Base-by-base conservation (phyloP, 768 basidiomycete species). In the Termitomyces sp. region DNA sequence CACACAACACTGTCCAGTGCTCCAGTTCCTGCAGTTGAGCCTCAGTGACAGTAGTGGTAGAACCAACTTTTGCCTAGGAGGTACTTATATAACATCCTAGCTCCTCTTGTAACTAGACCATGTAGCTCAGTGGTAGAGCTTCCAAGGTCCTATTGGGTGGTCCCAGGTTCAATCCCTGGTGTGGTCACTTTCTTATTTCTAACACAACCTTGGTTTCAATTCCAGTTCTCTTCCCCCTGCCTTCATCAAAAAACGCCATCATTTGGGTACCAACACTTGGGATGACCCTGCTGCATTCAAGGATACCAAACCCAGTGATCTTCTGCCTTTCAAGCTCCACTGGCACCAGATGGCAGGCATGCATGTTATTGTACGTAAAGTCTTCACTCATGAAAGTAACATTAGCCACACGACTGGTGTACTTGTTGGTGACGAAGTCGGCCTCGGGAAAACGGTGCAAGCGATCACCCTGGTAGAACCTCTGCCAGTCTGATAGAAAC, bases 381-480 rank as follows among this genome's bases (percentile, higher is more conserved):
- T 52, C 23, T 68, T 62, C 48, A 56, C 35, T 3, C 9, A 41
- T 3, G 27, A 40, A 6, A 35, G 52, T 5, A 11, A n/a, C 0
- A 12, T n/a, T 10, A 6, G 3, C 18, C 29, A 32, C 6, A 10
- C 32, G 38, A 13, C 42, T 13, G 67, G 68, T 0, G 49, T 61
- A 1, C 62, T 68, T 10, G 25, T 69, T n/a, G 58, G 61, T 1
- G 70, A 71, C 40, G 66, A 68, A 20, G 70, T 73, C 7, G 68
- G 72, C 0, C 59, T 71, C 2, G 70, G 70, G 0, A 73, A 73
- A 48, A 72, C 69, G 0, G 56, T 61, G 6, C 65, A 65, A 33
- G 45, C 66, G 0, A 48, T 62, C 3, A 27, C 61, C 0, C n/a
- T 63, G 1, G 50, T 69, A 5, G 64, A n/a, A n/a, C n/a, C n/a